Evolutionary conservation across 495 filamentous ascomycete species (phyloP), one percentile per base, ranked within the genome.

Genomic region (Wilcoxina mikolae): DNA sequence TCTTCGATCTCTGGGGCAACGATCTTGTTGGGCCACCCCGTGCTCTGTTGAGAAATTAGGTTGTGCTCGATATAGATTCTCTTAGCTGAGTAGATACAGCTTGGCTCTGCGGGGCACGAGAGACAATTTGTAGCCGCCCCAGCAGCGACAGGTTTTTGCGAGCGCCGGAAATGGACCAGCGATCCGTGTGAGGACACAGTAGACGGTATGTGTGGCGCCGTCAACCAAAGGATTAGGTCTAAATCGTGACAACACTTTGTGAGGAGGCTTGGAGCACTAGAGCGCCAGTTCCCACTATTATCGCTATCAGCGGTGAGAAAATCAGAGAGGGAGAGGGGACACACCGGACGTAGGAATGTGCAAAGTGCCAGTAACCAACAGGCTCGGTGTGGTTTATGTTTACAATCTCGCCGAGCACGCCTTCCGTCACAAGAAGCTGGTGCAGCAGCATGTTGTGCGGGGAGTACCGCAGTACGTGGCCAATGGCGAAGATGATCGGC

Each of bases 241-340:
- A 96, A 85, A 60, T 95, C 88, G 67, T 95, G 88, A 62, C 88
- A 95, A 47, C 84, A 91, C 65, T 96, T 98, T 3, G 91, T 94
- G 10, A 98, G 74, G 3, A 98, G 72, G 4, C 83, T 84, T 3
- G 85, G 85, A 0, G 83, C 85, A 53, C 83, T 80, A 45, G 83
- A 85, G 3, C 91, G 80, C 91, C 91, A 96, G 69, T 95, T 95
- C 12, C 91, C 91, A 18, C 81, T 76, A 44, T 4, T 26, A 24
- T 7, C 22, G 31, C 20, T 9, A 50, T 22, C 29, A 15, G 7
- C 31, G 18, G n/a, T 24, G 43, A 20, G 43, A 46, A 50, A 23
- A 33, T 33, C 29, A 38, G 46, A 48, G 45, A 35, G 27, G 4
- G 4, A 26, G 26, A 17, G 51, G 17, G 31, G 39, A 61, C 64